Base-by-base conservation (phyloP, 768 basidiomycete species). In the Cantharellus anzutake region DNA sequence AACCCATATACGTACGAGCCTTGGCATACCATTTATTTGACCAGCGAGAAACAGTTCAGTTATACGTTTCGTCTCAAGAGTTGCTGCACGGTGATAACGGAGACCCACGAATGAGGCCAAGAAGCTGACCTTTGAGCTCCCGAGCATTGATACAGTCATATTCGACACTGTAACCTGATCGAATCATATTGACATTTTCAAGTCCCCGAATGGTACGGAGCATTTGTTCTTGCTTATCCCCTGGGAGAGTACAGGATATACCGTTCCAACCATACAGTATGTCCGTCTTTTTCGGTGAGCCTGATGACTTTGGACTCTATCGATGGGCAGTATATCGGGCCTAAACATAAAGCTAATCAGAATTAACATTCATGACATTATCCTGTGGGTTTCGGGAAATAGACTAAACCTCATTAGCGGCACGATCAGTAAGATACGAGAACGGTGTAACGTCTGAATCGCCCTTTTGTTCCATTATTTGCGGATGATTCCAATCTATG, bases 151-250 rank as follows among this genome's bases (percentile, higher is more conserved):
- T 75, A 66, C 87, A 82, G 66, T 93, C 91, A 63, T 93, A 93
- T 68, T 94, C 89, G 40, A 94, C 88, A 2, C 91, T 91, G 71
- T 93, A 94, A 0, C 88, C 91, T 1, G 90, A 89, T 64, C 76
- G 73, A 3, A 86, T 77, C 76, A 93, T 84, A 66, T 83, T 79
- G 38, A 83, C 91, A 37, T 84, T 81, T 70, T 92, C 87, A 37
- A 94, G 72, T 0, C 91, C 91, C 1, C 81, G 82, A 42, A 93
- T 80, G 0, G 88, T 88, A 7, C 83, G 81, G 71, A 93, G 79
- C 80, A 94, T 80, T 3, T 75, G 68, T 65, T 86, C 81, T 68
- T 94, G 91, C 0, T 86, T 71, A 61, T 93, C 91, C 68, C 84
- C 84, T 0, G 91, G 87, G 64, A 93, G 75, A 60, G 86, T 88